phyloP scores from a whole-genome alignment of 345 rosid species.

The Rhodamnia rubescens region DNA sequence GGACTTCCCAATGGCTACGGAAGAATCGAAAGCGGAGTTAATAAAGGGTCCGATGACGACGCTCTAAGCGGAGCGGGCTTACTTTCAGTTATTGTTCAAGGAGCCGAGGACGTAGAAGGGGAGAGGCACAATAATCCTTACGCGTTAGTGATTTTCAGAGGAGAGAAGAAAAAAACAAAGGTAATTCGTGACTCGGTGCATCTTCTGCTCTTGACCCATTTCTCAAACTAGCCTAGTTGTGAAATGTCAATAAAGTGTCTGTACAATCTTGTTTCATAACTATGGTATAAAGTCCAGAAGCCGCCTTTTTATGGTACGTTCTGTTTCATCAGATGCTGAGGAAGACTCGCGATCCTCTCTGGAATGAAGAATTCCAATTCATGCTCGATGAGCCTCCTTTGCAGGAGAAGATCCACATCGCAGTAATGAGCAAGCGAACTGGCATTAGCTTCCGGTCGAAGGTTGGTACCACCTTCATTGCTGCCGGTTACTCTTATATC shows the following conservation, averaged over 20 bases:
- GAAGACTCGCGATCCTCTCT: conserved; percentile 33
- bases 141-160: conserved; percentile 28
- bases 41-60: neutral
- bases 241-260: neutral
- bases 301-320: neutral
- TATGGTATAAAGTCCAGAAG: neutral
- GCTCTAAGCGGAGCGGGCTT: conserved; percentile 4
- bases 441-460: conserved; percentile 17
- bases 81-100: conserved; percentile 15
- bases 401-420: conserved; percentile 28
- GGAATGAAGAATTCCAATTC: conserved; percentile 53
- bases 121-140: conserved; percentile 35
- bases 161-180: conserved; percentile 46
- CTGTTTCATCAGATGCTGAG: conserved; percentile 14
- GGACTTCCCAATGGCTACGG: conserved; percentile 4
- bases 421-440: conserved; percentile 27
- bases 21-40: conserved; percentile 1
- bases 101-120: conserved; percentile 46
- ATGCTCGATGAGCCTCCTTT: conserved; percentile 34
- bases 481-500: neutral
- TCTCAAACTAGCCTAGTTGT: neutral
- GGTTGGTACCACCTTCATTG: conserved; percentile 4
- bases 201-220: neutral
- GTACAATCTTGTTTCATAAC: neutral
- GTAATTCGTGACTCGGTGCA: neutral